A percentile compares a stretch with the other conserved stretches of the same genome.
Conservation (phyloP, 345 rosid species). For the Arabidopsis suecica region DNA sequence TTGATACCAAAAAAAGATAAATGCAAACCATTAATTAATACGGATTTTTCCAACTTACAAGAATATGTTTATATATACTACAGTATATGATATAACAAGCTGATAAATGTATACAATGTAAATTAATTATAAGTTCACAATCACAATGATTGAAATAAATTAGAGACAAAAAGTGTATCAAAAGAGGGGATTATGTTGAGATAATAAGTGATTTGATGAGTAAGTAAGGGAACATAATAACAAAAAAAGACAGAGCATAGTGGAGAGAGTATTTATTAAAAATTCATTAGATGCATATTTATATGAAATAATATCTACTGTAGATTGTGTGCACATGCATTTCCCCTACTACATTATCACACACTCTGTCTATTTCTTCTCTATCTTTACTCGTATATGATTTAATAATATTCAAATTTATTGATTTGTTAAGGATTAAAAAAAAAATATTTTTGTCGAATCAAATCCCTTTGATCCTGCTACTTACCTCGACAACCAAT, state of each 20-base stretch:
- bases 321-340: slow-evolving; percentile 82
- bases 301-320: slow-evolving; percentile 54
- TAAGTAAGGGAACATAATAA: slow-evolving; percentile 43
- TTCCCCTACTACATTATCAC: slow-evolving; percentile 43
- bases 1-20: not conserved
- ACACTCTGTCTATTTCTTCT: slow-evolving; percentile 42
- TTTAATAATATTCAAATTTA: slow-evolving; percentile 37
- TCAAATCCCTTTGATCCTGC: slow-evolving; percentile 48
- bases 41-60: not conserved
- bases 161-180: slow-evolving; percentile 36
- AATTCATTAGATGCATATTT: slow-evolving; percentile 14
- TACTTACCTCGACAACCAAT: slow-evolving; percentile 46
- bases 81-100: not conserved
- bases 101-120: not conserved
- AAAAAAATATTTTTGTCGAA: slow-evolving; percentile 37
- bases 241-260: slow-evolving; percentile 59
- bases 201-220: slow-evolving; percentile 59
- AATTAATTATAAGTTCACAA: not conserved
- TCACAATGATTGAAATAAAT: slow-evolving; percentile 30
- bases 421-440: slow-evolving; percentile 39
- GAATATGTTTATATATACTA: not conserved
- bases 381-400: slow-evolving; percentile 38
- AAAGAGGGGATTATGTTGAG: slow-evolving; percentile 53
- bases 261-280: slow-evolving; percentile 53
- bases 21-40: not conserved